Percentiles rank a stretch among this genome's conserved stretches.
phyloP scores from a whole-genome alignment of 441 rosid species.

The Gossypium aridum region DNA sequence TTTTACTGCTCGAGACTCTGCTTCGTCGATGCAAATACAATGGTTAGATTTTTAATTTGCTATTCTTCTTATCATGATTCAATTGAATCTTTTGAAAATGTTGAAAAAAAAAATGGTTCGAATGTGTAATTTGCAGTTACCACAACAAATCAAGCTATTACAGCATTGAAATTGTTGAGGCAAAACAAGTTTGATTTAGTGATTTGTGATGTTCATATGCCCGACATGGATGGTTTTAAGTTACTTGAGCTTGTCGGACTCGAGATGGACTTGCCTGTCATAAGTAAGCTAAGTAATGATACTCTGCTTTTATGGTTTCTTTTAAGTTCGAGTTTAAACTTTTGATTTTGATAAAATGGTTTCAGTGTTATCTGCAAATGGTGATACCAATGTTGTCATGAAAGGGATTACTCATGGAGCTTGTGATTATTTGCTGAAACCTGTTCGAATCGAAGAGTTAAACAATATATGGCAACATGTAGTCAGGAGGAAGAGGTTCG shows the following conservation, averaged over 20 bases:
- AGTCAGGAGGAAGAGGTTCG: not conserved
- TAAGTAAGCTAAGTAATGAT: not conserved
- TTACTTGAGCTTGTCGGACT: not conserved
- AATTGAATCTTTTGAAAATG: not conserved
- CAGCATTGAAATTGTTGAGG: not conserved
- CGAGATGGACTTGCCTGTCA: slow-evolving; percentile 1
- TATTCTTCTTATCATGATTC: not conserved
- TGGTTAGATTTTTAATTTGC: not conserved
- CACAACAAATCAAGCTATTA: not conserved
- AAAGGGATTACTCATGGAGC: not conserved
- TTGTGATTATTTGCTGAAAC: slow-evolving; percentile 1
- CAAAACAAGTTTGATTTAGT: not conserved
- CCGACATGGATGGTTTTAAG: slow-evolving; percentile 3
- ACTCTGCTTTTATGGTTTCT: not conserved
- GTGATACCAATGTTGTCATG: not conserved
- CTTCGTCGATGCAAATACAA: not conserved
- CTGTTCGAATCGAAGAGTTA: not conserved
- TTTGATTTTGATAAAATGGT: not conserved
- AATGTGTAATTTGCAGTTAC: not conserved
- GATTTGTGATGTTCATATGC: not conserved
- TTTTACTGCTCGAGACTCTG: not conserved
- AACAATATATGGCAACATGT: not conserved
- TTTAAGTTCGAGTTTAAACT: not conserved
- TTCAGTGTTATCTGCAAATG: not conserved
- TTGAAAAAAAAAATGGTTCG: too few relatives aligned